phyloP scores from a whole-genome alignment of 2,329 filamentous ascomycete genomes.

The Penicillium glabrum region DNA sequence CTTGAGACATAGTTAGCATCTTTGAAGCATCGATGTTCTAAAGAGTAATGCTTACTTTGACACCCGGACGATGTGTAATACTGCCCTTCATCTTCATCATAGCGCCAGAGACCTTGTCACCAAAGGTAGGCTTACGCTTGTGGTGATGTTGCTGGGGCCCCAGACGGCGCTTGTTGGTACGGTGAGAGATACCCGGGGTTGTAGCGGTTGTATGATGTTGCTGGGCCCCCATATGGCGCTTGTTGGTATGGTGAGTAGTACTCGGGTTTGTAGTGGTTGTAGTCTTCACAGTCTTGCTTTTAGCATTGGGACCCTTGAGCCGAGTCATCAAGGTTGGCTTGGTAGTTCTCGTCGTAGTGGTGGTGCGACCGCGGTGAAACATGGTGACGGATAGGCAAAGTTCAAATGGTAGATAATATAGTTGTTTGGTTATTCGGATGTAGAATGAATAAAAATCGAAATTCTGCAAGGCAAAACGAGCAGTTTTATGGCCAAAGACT shows the following conservation, averaged over 20 bases:
- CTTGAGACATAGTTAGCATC: conserved; percentile 37
- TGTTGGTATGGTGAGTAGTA: conserved; percentile 23
- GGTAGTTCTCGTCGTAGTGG: conserved; percentile 36
- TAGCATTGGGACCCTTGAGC: conserved; percentile 45
- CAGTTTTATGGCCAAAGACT: not conserved
- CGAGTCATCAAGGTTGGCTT: conserved; percentile 57
- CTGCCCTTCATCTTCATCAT: conserved; percentile 71
- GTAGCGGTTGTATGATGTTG: conserved; percentile 53
- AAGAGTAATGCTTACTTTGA: conserved; percentile 52
- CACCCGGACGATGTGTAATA: conserved; percentile 66
- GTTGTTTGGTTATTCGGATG: not conserved
- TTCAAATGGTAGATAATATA: not conserved
- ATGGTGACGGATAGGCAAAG: conserved; percentile 3
- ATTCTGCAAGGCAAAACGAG: not conserved
- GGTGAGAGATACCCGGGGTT: not conserved
- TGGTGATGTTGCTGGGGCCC: conserved; percentile 54
- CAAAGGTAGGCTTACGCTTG: conserved; percentile 65
- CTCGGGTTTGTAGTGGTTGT: conserved; percentile 37
- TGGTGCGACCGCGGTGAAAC: conserved; percentile 21
- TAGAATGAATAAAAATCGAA: not conserved
- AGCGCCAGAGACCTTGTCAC: conserved; percentile 76
- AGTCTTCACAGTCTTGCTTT: conserved; percentile 37
- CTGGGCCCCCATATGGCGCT: not conserved
- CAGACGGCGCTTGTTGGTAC: conserved; percentile 23
- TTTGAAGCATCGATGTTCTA: not conserved